Evolutionary conservation across 441 rosid genomes (phyloP), one percentile per base, ranked within the genome.

Genomic region (Dalechampia spathulata): DNA sequence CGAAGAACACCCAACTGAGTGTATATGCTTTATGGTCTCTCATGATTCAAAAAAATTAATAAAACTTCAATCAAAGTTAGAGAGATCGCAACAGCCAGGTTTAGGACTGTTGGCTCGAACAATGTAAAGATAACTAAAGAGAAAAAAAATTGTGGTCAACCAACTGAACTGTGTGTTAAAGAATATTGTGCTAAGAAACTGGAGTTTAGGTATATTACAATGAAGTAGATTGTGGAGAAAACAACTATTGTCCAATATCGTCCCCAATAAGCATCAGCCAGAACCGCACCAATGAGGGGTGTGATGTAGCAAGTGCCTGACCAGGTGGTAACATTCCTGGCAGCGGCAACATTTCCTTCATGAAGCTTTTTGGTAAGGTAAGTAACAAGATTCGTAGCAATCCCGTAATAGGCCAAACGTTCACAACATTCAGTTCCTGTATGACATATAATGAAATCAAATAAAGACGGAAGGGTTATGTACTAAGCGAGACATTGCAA

Each of bases 211-310:
- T 10, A 30, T 36, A 47, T 78, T 80, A 86, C 96, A 49, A 91
- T 65, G 68, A 88, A 79, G 63, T 91, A 88, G 48, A 86, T 78
- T 10, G 80, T 72, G 40, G 96, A 88, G 83, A 91, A 88, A 50
- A 68, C 63, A 66, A 87, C 95, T 7, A 91, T 86, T 2, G 98
- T 88, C 93, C 95, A 83, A 82, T 88, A 91, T 84, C 93, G 63
- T 61, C 98, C 98, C 93, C 89, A 86, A 50, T 78, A 91, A 39
- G 91, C 86, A 79, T 91, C 98, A 17, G 95, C 98, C 43, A 88
- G 12, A 26, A 83, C 58, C 12, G 95, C 95, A 59, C 98, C 98
- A 57, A 86, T 79, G 54, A 91, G 89, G 50, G 98, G 95, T 21
- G 96, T 72, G 17, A 91, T 78, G 67, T 84, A 86, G 75, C 94